Evolutionary conservation across 768 basidiomycete genomes (phyloP), one percentile per base, ranked within the genome.

Genomic region (Dioszegia aurantiaca): DNA sequence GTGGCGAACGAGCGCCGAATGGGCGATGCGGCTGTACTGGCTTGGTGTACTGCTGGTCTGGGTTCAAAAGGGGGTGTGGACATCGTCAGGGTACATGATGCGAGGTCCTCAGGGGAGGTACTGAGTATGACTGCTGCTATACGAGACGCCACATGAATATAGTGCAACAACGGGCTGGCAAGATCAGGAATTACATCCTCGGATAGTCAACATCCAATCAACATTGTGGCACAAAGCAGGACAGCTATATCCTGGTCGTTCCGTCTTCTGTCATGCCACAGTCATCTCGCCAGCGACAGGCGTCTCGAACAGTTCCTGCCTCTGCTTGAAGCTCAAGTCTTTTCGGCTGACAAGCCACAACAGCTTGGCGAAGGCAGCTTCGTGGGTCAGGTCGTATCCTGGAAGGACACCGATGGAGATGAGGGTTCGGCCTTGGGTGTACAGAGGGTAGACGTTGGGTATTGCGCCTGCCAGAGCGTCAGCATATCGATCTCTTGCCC

Each of bases 71-170:
- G 90, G 66, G 83, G 84, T 0, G 85, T 85, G 0, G 79, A 83
- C 55, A 77, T 90, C 2, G 83, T 94, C 9, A 79, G 94, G 21
- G 90, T 95, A 2, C 93, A 97, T 74, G 87, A 93, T 70, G 83
- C 85, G 4, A 75, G 78, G 39, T 85, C 84, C 59, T 86, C 90
- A 80, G 78, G 77, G 26, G 92, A 97, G 73, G 86, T 87, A 1
- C 81, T 90, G 0, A 78, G 78, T 26, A 81, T 93, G 43, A 80
- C 86, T 0, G 82, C 83, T 64, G 83, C 82, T 5, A 78, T 93
- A 2, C n/a, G 60, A 21, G 57, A 46, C 46, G 55, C 42, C 5
- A n/a, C 41, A 17, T 33, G n/a, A 26, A 1, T 53, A n/a, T n/a
- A n/a, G n/a, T n/a, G n/a, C n/a, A n/a, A n/a, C n/a, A n/a, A n/a